Base-by-base conservation (phyloP, 352 stramenopile genomes). In the Phytophthora quininea region DNA sequence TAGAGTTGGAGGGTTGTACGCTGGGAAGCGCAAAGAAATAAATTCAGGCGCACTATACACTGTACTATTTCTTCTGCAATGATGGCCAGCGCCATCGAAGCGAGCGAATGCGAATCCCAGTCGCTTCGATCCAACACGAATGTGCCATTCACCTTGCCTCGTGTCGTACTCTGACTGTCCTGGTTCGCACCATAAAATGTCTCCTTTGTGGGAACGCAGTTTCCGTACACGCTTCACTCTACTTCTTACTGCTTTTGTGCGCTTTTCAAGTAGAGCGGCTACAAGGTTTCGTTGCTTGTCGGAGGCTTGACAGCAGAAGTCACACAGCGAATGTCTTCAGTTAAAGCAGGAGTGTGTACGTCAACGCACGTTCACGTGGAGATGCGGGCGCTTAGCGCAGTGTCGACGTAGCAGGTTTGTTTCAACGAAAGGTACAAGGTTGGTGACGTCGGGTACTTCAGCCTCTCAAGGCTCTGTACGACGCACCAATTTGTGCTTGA, bases 291-390 rank as follows among this genome's bases (percentile, higher is more conserved):
- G 1, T 60, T 77, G 15, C 71, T 54, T 19, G 46, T 55, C 0
- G 59, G 49, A 4, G 67, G 57, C 24, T 6, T 15, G 12, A 55
- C 32, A 4, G 31, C 60, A 3, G 56, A 72, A 3, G 58, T 73
- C 32, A 71, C 72, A 1, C 61, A 83, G 56, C 68, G 71, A 15
- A 83, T 80, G 68, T 70, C 69, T 4, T 83, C 71, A 0, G 73
- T 61, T 0, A 51, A 45, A 10, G 55, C 69, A 0, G 80, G 80
- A 5, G 14, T 71, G 0, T 90, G 79, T 29, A 88, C 72, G 0
- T 83, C 82, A 29, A 83, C 71, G 6, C 83, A 93, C 45, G 1
- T 83, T 10, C 91, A 91, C 33, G 27, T 80, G 19, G 85, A 91
- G 33, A 74, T 86, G 1, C 90, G 82, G 82, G 54, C 70, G 0